These are phyloP conservation scores for Rhizopus stolonifer DNA, from an alignment of 371 early-diverging fungal genomes.

Conservation along the genomic window DNA sequence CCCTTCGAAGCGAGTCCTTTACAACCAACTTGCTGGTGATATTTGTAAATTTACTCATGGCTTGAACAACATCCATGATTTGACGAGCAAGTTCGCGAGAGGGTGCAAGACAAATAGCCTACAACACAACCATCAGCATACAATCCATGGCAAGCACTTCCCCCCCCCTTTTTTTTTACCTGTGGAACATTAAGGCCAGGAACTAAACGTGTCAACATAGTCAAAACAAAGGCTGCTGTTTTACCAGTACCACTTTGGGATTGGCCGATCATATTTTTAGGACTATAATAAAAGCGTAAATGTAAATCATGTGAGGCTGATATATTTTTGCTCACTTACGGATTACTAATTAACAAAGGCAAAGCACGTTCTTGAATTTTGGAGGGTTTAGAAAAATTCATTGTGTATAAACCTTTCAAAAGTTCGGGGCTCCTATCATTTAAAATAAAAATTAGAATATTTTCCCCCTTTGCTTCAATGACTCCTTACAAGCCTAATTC, in stretches of 20 bases:
- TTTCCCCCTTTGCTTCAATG: background rate
- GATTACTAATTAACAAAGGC: constrained; percentile 79
- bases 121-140: no score
- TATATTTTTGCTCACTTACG: no score
- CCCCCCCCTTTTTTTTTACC: no score
- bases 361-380: constrained; percentile 96
- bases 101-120: constrained; percentile 96
- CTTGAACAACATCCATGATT: constrained; percentile 83
- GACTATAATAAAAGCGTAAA: constrained; percentile 12
- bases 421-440: constrained; percentile 68
- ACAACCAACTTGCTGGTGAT: constrained; percentile 74
- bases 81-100: constrained; percentile 96
- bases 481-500: constrained; percentile 68
- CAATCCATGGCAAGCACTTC: no score
- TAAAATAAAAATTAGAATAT: background rate
- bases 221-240: constrained; percentile 93
- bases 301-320: no score
- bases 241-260: constrained; percentile 62
- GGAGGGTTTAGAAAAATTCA: constrained; percentile 91
- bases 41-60: constrained; percentile 85
- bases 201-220: constrained; percentile 81
- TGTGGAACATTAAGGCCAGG: constrained; percentile 10
- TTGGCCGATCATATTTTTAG: constrained; percentile 41
- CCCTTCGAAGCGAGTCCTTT: constrained; percentile 59
- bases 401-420: constrained; percentile 90